phyloP scores from a whole-genome alignment of 2,329 filamentous ascomycete species.

The Sarocladium oryzae region DNA sequence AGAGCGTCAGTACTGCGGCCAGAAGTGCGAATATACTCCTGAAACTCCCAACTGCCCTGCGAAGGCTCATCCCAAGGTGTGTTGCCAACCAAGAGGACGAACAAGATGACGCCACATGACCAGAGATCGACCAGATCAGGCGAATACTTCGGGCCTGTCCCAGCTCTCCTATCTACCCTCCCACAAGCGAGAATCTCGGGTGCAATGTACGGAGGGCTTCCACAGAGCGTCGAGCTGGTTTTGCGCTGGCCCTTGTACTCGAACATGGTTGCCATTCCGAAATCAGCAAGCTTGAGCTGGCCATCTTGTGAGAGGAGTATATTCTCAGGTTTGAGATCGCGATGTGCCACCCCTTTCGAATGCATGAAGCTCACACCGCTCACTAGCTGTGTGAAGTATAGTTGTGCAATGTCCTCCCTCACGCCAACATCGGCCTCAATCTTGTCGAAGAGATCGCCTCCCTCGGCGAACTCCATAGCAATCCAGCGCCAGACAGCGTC shows the following conservation, averaged over 20 bases:
- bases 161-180: conserved; percentile 36
- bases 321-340: conserved; percentile 91
- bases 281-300: conserved; percentile 90
- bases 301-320: conserved; percentile 81
- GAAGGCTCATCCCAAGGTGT: conserved; percentile 97
- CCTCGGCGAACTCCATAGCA: conserved; percentile 93
- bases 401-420: conserved; percentile 88
- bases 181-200: conserved; percentile 72
- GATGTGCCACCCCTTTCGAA: conserved; percentile 88
- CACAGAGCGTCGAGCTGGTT: conserved; percentile 81
- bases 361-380: conserved; percentile 92
- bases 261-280: conserved; percentile 91
- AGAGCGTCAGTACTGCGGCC: conserved; percentile 80
- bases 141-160: conserved; percentile 53
- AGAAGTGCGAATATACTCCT: conserved; percentile 74
- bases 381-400: conserved; percentile 91
- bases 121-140: conserved; percentile 87
- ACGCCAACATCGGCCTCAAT: conserved; percentile 97
- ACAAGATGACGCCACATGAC: conserved; percentile 97
- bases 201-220: conserved; percentile 94
- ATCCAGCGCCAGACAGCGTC: conserved; percentile 92
- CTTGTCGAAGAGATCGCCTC: conserved; percentile 97
- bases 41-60: conserved; percentile 78
- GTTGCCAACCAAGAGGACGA: conserved; percentile 90
- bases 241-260: conserved; percentile 81